Evolutionary conservation across 2,329 filamentous ascomycete species (phyloP).

Genomic region (Zasmidium angulare): DNA sequence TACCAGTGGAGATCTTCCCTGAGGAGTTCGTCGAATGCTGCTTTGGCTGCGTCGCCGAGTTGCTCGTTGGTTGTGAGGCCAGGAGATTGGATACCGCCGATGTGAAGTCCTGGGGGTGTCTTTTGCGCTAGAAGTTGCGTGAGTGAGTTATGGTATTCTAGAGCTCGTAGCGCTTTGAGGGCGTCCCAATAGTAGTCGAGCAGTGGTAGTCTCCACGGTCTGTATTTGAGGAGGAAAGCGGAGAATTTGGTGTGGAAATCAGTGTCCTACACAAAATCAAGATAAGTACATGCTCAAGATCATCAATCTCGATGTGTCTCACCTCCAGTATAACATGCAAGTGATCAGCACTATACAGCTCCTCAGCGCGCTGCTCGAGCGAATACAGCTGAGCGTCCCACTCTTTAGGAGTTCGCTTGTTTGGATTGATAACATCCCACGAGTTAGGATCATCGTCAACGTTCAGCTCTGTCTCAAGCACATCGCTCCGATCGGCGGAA

Average conservation of each 20-base stretch:
- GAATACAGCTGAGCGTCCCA: conserved; percentile 12
- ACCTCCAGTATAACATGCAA: conserved; percentile 15
- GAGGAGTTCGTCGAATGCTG: conserved; percentile 63
- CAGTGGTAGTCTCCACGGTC: conserved; percentile 13
- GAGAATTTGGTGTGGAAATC: conserved; percentile 12
- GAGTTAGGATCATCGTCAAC: conserved; percentile 17
- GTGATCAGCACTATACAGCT: conserved; percentile 15
- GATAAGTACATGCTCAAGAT: background rate
- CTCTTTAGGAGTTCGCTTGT: background rate
- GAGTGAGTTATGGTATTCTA: conserved; percentile 69
- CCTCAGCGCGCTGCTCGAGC: conserved; percentile 14
- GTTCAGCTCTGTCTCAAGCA: conserved; percentile 7
- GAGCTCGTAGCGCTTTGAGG: conserved; percentile 65
- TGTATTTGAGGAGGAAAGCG: conserved; percentile 9
- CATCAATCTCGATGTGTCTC: background rate
- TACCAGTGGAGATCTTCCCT: conserved; percentile 70
- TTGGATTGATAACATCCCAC: conserved; percentile 15
- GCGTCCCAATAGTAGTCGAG: conserved; percentile 18
- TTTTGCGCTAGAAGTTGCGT: conserved; percentile 51
- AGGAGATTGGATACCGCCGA: conserved; percentile 32
- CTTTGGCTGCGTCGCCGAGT: conserved; percentile 60
- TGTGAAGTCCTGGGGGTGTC: conserved; percentile 38
- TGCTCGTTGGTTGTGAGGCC: conserved; percentile 54
- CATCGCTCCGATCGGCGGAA: conserved; percentile 8
- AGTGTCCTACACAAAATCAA: conserved; percentile 2